These are phyloP conservation scores for Endogone sp. DNA, from an alignment of 192 early-diverging fungal species.

Conservation along the genomic window DNA sequence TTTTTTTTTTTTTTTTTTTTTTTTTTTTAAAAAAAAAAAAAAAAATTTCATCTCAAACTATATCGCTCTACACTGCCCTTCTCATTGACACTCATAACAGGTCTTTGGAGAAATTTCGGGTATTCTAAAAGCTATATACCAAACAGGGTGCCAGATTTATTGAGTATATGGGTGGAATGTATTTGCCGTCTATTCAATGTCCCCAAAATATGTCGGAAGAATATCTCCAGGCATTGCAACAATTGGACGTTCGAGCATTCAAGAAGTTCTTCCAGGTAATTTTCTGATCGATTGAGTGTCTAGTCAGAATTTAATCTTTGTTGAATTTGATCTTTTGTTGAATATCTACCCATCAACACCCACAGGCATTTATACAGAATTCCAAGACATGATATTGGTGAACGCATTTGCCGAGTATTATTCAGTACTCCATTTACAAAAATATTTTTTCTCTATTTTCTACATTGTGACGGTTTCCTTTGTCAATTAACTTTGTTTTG, in stretches of 20 bases:
- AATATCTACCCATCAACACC: background rate
- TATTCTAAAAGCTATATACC: slow-evolving; percentile 45
- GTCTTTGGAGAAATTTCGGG: slow-evolving; percentile 50
- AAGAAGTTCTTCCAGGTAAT: slow-evolving; percentile 70
- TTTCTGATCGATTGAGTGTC: background rate
- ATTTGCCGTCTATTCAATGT: slow-evolving; percentile 63
- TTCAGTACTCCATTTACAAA: too few relatives aligned
- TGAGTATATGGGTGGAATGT: slow-evolving; percentile 54
- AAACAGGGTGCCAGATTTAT: slow-evolving; percentile 57
- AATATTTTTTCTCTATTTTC: too few relatives aligned
- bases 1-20: too few relatives aligned
- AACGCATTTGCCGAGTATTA: too few relatives aligned
- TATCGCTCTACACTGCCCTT: too few relatives aligned
- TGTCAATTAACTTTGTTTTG: too few relatives aligned
- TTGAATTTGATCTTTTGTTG: background rate
- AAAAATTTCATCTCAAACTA: too few relatives aligned
- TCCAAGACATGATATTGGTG: slow-evolving; percentile 37
- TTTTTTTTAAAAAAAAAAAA: too few relatives aligned
- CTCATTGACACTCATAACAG: slow-evolving; percentile 10
- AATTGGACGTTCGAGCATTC: slow-evolving; percentile 61
- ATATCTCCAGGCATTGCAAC: slow-evolving; percentile 72
- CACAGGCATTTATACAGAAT: slow-evolving; percentile 42
- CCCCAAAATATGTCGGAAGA: slow-evolving; percentile 57
- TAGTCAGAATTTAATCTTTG: background rate
- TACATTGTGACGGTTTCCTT: too few relatives aligned